phyloP scores from a whole-genome alignment of 2,329 filamentous ascomycete genomes.

The Rhexocercosporidium sp. region DNA sequence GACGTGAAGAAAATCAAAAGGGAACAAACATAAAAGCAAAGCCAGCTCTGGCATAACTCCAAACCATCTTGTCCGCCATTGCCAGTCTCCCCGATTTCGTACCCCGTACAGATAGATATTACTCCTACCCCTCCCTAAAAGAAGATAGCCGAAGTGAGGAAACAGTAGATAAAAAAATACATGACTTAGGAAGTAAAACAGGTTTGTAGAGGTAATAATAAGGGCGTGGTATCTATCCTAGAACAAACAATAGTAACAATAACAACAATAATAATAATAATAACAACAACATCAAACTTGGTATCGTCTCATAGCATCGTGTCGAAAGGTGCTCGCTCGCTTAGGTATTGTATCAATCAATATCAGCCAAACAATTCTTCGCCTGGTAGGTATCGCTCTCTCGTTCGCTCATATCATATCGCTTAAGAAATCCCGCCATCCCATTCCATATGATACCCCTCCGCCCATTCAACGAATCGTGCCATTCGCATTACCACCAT shows the following conservation, averaged over 20 bases:
- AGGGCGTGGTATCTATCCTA: slow-evolving; percentile 6
- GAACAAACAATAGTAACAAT: not conserved
- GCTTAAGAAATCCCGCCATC: not conserved
- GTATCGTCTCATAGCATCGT: slow-evolving; percentile 8
- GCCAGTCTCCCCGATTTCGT: not conserved
- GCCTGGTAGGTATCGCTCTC: slow-evolving; percentile 8
- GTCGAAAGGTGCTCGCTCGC: slow-evolving; percentile 2
- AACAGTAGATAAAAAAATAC: not conserved
- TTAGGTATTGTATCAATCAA: slow-evolving; percentile 5
- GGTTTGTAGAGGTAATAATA: no score
- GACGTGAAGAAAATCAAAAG: not conserved
- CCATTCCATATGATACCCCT: not conserved
- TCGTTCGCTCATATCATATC: no score
- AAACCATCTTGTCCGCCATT: not conserved
- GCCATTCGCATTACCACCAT: not conserved
- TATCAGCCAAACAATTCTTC: not conserved
- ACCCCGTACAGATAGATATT: not conserved
- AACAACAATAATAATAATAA: not conserved
- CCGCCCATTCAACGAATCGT: not conserved
- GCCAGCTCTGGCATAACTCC: slow-evolving; percentile 6
- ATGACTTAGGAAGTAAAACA: not conserved
- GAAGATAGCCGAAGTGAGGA: not conserved
- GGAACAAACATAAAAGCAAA: not conserved
- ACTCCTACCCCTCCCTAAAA: not conserved
- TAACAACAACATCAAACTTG: not conserved